Evolutionary conservation across 805 yeast genomes (phyloP).

Genomic region (Nakazawaea wyomingensis): DNA sequence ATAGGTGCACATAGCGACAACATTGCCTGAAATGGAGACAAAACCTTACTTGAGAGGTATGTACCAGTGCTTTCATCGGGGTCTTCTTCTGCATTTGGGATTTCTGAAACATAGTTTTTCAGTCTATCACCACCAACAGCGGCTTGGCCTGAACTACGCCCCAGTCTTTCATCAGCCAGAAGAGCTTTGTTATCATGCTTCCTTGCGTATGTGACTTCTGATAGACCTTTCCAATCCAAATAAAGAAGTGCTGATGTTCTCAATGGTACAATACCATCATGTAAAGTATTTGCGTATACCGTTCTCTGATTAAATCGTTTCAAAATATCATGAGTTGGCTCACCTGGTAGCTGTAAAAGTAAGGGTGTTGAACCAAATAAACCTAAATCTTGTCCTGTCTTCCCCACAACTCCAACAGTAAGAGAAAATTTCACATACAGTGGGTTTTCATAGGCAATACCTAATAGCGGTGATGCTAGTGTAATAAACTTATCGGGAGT

Average conservation of each 20-base stretch:
- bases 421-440: conserved; percentile 77
- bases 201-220: conserved; percentile 38
- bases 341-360: conserved; percentile 67
- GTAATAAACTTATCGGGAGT: conserved; percentile 77
- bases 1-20: conserved; percentile 37
- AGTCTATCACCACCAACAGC: conserved; percentile 18
- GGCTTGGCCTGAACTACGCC: conserved; percentile 13
- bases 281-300: conserved; percentile 79
- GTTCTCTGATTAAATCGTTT: conserved; percentile 67
- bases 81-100: conserved; percentile 23
- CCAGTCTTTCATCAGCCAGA: conserved; percentile 10
- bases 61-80: conserved; percentile 10
- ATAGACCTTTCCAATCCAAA: conserved; percentile 77
- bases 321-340: conserved; percentile 63
- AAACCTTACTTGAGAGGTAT: conserved; percentile 19
- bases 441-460: conserved; percentile 85
- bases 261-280: conserved; percentile 95
- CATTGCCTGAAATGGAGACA: conserved; percentile 41
- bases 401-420: conserved; percentile 86
- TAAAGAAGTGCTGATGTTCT: conserved; percentile 83
- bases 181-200: conserved; percentile 12
- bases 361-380: conserved; percentile 57
- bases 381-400: conserved; percentile 87
- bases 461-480: conserved; percentile 84
- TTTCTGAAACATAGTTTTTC: conserved; percentile 20